Evolutionary conservation across 345 rosid species (phyloP).

Genomic region (Gossypium longicalyx): DNA sequence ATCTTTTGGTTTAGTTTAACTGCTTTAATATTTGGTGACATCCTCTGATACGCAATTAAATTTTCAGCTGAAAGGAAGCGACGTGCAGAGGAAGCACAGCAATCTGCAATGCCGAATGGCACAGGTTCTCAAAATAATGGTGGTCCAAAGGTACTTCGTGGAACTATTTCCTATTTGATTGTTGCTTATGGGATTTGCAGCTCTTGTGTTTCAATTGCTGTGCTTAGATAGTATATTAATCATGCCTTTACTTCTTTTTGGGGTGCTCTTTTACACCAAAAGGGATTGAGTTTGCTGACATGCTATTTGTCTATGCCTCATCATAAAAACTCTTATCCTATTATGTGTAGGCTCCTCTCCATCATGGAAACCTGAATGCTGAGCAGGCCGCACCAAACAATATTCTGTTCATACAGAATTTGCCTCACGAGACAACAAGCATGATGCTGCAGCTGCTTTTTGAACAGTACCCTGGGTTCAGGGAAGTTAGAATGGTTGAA

Average conservation of each 20-base stretch:
- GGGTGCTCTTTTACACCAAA: not conserved
- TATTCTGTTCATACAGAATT: constrained; percentile 83
- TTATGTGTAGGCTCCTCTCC: constrained; percentile 48
- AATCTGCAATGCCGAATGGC: constrained; percentile 54
- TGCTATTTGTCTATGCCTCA: not conserved
- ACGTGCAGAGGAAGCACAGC: constrained; percentile 64
- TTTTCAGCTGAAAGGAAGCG: constrained; percentile 76
- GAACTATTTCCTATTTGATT: not conserved
- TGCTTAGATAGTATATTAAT: not conserved
- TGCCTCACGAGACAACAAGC: constrained; percentile 82
- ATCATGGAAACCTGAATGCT: constrained; percentile 38
- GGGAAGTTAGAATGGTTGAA: constrained; percentile 84
- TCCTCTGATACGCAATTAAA: constrained; percentile 12
- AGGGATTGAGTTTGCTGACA: not conserved
- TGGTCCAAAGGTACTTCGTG: constrained; percentile 48
- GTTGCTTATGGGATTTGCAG: not conserved
- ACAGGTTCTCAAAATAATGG: constrained; percentile 46
- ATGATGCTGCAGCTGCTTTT: constrained; percentile 79
- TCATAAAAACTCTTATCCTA: not conserved
- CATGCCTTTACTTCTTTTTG: not conserved
- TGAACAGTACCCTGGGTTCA: constrained; percentile 80
- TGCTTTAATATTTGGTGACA: not conserved
- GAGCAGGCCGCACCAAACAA: constrained; percentile 74
- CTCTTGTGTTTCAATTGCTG: not conserved
- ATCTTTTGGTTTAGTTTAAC: not conserved